Base-by-base conservation (phyloP, 2,329 filamentous ascomycete species). In the Ophiostoma triangulosporum region DNA sequence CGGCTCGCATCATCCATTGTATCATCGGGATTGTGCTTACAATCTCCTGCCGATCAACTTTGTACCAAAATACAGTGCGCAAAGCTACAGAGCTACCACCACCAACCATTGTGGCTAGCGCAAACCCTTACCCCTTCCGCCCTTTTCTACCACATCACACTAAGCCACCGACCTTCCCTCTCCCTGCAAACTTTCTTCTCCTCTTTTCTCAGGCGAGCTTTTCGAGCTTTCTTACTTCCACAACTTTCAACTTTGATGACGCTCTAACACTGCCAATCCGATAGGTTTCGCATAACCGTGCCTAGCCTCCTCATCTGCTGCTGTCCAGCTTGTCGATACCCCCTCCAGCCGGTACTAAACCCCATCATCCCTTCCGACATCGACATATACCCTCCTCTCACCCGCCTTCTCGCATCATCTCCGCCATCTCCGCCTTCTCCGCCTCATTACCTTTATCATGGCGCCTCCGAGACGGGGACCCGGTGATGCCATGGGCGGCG, bases 391-490 rank as follows among this genome's bases (percentile, higher is more conserved):
- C 12, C 38, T 26, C 22, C 43, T 31, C 14, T 26, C 15, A 46
- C 20, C 43, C 24, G 24, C 43, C 22, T 45, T 27, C 11, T 26
- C 9, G 11, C 31, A 3, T n/a, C n/a, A n/a, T n/a, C 11, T n/a
- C 35, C 17, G 9, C 11, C 20, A 24, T 24, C 20, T 43, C n/a
- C n/a, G n/a, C n/a, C n/a, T n/a, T n/a, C 38, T 43, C 38, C 24
- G 26, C 43, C 26, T 12, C 15, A 17, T 46, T 24, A 24, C 27
- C 32, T 36, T 9, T 9, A 57, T 57, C 26, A 64, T 64, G 64
- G 66, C 66, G 31, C 62, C 62, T 60, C 65, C 65, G 51, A 68
- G 64, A 60, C 65, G 64, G 56, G 52, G 58, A 45, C 58, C 63
- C 31, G 59, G 56, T 53, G 64, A 67, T 24, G 56, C 59, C 26